Conservation (phyloP, 345 rosid species). For the Eucalyptus albens region DNA sequence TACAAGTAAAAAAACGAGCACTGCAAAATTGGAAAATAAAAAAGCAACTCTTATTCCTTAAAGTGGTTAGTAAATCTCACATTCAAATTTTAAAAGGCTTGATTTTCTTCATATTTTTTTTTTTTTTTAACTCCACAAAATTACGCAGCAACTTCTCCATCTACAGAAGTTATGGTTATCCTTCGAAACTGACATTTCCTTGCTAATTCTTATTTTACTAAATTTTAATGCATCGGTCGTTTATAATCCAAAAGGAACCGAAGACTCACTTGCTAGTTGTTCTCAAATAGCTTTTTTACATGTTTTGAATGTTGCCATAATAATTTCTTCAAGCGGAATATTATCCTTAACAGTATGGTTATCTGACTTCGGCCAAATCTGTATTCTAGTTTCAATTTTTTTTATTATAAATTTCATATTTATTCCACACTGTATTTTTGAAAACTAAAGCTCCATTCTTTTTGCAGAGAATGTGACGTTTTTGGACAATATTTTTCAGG, state of each 20-base stretch:
- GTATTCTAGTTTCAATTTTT: too few species aligned
- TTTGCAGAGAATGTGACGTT: accelerated
- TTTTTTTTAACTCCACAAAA: background rate
- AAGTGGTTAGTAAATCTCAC: background rate
- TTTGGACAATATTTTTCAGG: too few species aligned
- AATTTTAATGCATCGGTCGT: background rate
- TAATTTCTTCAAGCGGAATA: too few species aligned
- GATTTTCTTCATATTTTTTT: background rate
- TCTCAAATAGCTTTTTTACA: too few species aligned
- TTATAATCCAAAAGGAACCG: background rate
- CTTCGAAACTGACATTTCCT: background rate
- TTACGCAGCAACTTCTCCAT: background rate
- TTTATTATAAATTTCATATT: too few species aligned
- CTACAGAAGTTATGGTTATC: background rate
- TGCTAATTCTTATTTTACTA: background rate
- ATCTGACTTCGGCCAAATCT: too few species aligned
- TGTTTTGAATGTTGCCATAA: too few species aligned
- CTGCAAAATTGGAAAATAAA: background rate
- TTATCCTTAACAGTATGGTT: too few species aligned
- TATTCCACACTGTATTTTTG: too few species aligned
- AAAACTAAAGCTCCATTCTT: too few species aligned
- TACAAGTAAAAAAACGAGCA: background rate
- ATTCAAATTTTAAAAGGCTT: accelerated
- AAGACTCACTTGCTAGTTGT: too few species aligned
- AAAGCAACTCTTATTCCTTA: background rate